A percentile compares a stretch with the other conserved stretches of the same genome.
Evolutionary conservation across 1,284 basidiomycete genomes (phyloP).

Genomic region (Chondrostereum purpureum): DNA sequence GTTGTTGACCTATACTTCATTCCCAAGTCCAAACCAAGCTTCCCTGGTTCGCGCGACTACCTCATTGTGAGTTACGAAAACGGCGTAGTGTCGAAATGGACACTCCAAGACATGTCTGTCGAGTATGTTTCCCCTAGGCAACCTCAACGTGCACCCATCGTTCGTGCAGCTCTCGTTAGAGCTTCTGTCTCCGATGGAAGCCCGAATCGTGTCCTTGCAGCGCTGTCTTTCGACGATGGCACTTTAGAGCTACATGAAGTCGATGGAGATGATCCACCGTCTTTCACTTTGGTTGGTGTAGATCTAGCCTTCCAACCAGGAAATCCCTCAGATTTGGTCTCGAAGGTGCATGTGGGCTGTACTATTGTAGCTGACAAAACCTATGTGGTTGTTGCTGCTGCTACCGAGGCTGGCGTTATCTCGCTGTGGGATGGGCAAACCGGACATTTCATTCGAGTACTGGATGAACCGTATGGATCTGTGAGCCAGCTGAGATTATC

Average conservation of each 20-base stretch:
- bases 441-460: slow-evolving; percentile 50
- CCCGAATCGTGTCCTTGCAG: slow-evolving; percentile 39
- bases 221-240: slow-evolving; percentile 59
- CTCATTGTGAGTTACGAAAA: slow-evolving; percentile 55
- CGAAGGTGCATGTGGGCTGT: slow-evolving; percentile 44
- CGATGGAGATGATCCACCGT: slow-evolving; percentile 33
- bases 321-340: slow-evolving; percentile 45
- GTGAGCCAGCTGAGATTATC: slow-evolving; percentile 49
- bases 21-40: slow-evolving; percentile 25
- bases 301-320: slow-evolving; percentile 51
- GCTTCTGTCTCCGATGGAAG: slow-evolving; percentile 37
- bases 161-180: slow-evolving; percentile 42
- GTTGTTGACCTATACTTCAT: slow-evolving; percentile 47
- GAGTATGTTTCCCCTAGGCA: slow-evolving; percentile 38
- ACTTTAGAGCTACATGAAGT: slow-evolving; percentile 53
- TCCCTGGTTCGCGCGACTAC: slow-evolving; percentile 22
- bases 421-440: slow-evolving; percentile 64
- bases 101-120: slow-evolving; percentile 30
- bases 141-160: slow-evolving; percentile 36
- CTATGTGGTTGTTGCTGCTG: slow-evolving; percentile 51
- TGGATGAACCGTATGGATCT: slow-evolving; percentile 52
- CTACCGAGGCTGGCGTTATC: slow-evolving; percentile 60
- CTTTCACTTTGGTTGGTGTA: slow-evolving; percentile 29
- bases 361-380: slow-evolving; percentile 42
- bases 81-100: slow-evolving; percentile 51